phyloP scores from a whole-genome alignment of 2,329 filamentous ascomycete genomes.

The Furcasterigmium furcatum region DNA sequence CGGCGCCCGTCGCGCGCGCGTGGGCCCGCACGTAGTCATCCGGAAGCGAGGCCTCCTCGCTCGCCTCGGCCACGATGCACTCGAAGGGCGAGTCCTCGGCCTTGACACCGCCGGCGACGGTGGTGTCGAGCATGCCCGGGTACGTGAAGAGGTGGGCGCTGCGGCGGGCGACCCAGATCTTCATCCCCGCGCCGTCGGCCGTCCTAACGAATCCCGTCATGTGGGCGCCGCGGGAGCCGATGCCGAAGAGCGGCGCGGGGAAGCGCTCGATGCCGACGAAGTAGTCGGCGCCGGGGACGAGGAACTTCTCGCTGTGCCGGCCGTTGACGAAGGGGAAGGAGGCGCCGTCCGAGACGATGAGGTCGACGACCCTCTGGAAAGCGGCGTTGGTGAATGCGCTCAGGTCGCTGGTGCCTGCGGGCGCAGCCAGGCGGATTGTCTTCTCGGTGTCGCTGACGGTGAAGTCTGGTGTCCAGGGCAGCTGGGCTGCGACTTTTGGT shows the following conservation, averaged over 20 bases:
- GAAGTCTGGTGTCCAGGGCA: slow-evolving; percentile 43
- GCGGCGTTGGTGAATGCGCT: slow-evolving; percentile 29
- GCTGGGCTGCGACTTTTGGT: slow-evolving; percentile 36
- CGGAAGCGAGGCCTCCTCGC: slow-evolving; percentile 62
- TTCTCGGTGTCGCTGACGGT: slow-evolving; percentile 24
- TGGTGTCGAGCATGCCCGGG: slow-evolving; percentile 73
- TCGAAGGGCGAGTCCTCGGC: slow-evolving; percentile 63
- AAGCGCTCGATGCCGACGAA: slow-evolving; percentile 54
- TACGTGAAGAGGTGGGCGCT: slow-evolving; percentile 68
- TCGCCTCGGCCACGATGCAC: slow-evolving; percentile 67
- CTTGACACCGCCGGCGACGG: slow-evolving; percentile 74
- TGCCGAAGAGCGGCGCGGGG: slow-evolving; percentile 62
- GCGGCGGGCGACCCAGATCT: slow-evolving; percentile 73
- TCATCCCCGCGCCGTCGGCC: slow-evolving; percentile 35
- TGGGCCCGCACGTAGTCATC: slow-evolving; percentile 18
- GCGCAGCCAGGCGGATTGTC: slow-evolving; percentile 25
- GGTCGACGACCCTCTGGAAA: slow-evolving; percentile 34
- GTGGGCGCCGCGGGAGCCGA: slow-evolving; percentile 63
- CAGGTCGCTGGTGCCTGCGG: slow-evolving; percentile 16
- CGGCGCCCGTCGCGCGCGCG: slow-evolving; percentile 22
- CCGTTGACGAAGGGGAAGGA: slow-evolving; percentile 34
- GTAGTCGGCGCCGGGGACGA: slow-evolving; percentile 30
- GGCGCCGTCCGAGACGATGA: slow-evolving; percentile 23
- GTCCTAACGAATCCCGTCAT: slow-evolving; percentile 59
- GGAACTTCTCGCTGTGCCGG: slow-evolving; percentile 39